Evolutionary conservation across 768 basidiomycete genomes (phyloP).

Genomic region (Psilocybe azurescens): DNA sequence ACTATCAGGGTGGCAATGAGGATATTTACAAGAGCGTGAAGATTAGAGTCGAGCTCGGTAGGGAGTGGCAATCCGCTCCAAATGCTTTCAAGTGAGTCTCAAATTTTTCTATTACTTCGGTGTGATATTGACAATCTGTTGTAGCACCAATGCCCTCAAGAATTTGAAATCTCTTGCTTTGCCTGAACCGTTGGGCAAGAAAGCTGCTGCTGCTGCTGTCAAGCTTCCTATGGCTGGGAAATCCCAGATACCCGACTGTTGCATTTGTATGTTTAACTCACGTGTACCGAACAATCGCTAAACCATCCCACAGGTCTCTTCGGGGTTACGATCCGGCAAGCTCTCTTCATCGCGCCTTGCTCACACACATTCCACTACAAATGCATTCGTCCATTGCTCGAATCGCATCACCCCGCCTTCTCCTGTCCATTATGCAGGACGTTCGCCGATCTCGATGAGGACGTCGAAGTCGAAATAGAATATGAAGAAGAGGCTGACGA

Average conservation of each 20-base stretch:
- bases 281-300: conserved; percentile 10
- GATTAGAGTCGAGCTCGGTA: conserved; percentile 86
- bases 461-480: conserved; percentile 72
- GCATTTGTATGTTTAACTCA: conserved; percentile 72
- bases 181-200: conserved; percentile 24
- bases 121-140: conserved; percentile 7
- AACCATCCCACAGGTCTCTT: conserved; percentile 55
- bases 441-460: conserved; percentile 94
- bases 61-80: conserved; percentile 88
- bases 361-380: conserved; percentile 98
- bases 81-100: conserved; percentile 89
- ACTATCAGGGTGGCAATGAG: conserved; percentile 97
- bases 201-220: conserved; percentile 20
- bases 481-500: conserved; percentile 31
- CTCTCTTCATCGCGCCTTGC: conserved; percentile 97
- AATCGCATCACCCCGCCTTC: conserved; percentile 91
- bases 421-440: conserved; percentile 95
- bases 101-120: conserved; percentile 15
- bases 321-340: conserved; percentile 91
- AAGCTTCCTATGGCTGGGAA: conserved; percentile 24
- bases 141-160: conserved; percentile 70
- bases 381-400: conserved; percentile 91
- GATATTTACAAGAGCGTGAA: conserved; percentile 98
- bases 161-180: conserved; percentile 78
- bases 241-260: conserved; percentile 80